Evolutionary conservation across 345 rosid genomes (phyloP).

Genomic region (Acer negundo): DNA sequence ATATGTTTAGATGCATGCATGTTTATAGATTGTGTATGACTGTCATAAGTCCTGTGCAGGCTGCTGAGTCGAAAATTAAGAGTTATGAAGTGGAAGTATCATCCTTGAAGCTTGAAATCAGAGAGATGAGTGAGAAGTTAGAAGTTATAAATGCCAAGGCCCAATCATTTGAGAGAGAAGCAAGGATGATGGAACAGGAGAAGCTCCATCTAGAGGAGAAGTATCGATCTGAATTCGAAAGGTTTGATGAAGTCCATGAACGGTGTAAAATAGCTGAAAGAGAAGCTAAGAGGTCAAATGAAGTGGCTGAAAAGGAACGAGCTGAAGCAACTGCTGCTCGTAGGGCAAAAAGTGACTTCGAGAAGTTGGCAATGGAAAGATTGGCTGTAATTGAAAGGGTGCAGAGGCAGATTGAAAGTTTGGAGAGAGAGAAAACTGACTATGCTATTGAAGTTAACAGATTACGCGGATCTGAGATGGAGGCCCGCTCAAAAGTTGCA

Average conservation of each 20-base stretch:
- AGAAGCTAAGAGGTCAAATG: slow-evolving; percentile 87
- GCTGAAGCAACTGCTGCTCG: slow-evolving; percentile 80
- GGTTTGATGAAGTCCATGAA: slow-evolving; percentile 83
- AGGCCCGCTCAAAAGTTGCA: slow-evolving; percentile 66
- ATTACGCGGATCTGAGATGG: slow-evolving; percentile 64
- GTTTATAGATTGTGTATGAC: slow-evolving; percentile 5
- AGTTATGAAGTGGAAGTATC: slow-evolving; percentile 74
- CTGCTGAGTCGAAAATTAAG: slow-evolving; percentile 80
- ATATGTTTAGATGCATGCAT: slow-evolving; percentile 2
- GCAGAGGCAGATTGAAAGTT: slow-evolving; percentile 74
- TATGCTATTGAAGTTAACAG: slow-evolving; percentile 61
- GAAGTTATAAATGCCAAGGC: slow-evolving; percentile 74
- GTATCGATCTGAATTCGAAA: slow-evolving; percentile 75
- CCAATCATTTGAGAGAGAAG: slow-evolving; percentile 72
- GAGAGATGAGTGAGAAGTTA: slow-evolving; percentile 58
- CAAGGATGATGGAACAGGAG: slow-evolving; percentile 84
- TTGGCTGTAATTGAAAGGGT: slow-evolving; percentile 79
- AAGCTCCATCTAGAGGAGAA: slow-evolving; percentile 78
- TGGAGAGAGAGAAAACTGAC: slow-evolving; percentile 74
- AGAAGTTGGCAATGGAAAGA: slow-evolving; percentile 89
- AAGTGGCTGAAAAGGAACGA: slow-evolving; percentile 84
- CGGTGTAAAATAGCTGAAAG: slow-evolving; percentile 81
- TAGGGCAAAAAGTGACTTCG: slow-evolving; percentile 76
- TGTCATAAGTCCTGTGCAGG: slow-evolving; percentile 50
- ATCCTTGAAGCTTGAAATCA: slow-evolving; percentile 58